Evolutionary conservation across 225 moss, liverwort and hornwort species (phyloP).

Genomic region (Pleurozium schreberi): DNA sequence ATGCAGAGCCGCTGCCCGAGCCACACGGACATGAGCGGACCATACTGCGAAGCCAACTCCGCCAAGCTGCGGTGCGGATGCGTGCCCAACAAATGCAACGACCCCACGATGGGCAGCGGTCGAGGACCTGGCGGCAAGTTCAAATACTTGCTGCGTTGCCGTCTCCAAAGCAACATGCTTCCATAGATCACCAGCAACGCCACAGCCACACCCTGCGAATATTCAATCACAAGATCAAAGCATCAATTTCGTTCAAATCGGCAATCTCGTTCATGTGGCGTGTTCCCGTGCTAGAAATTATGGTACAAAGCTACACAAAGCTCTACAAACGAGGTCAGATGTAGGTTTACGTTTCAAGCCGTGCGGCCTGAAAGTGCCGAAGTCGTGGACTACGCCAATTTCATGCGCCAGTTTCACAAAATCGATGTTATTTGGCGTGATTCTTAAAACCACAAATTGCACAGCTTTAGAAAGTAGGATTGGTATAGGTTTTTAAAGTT

Average conservation of each 20-base stretch:
- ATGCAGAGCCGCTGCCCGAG: background rate
- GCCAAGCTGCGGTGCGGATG: background rate
- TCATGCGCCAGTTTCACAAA: no score
- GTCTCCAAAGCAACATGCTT: background rate
- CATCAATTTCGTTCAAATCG: no score
- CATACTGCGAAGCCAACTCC: background rate
- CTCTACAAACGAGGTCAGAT: background rate
- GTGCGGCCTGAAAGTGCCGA: background rate
- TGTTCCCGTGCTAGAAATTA: background rate
- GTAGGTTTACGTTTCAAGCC: background rate
- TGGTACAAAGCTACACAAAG: background rate
- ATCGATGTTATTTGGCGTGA: no score
- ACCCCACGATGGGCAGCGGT: background rate
- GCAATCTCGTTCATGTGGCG: background rate
- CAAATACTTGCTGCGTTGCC: accelerated
- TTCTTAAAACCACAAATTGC: no score
- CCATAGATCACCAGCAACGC: background rate
- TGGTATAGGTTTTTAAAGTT: no score
- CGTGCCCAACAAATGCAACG: background rate
- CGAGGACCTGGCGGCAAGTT: background rate
- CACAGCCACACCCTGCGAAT: background rate
- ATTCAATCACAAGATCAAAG: no score
- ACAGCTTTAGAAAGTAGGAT: background rate
- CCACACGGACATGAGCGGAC: background rate
- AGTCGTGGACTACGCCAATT: background rate